Evolutionary conservation across 306 rosid species (phyloP), one percentile per base, ranked within the genome.

Genomic region (Hippophae rhamnoides): DNA sequence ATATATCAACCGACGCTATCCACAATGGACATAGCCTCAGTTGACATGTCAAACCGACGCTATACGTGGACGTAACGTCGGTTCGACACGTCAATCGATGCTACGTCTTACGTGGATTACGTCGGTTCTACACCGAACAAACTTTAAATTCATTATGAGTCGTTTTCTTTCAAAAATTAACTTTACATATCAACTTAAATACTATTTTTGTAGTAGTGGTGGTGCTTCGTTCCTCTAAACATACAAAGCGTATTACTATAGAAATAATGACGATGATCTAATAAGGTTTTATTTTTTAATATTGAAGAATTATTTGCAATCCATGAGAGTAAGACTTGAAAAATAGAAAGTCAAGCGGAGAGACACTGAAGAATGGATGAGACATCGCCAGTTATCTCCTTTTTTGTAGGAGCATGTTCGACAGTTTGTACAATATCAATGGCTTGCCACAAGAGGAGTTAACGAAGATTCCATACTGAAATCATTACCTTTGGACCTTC

Each of bases 351-450:
- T 87, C 7, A 87, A 41, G 66, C 82, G 82, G 56, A 83, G 85
- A 64, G 96, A 92, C 47, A 92, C 95, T 41, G 95, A 92, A 78
- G 95, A 87, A 77, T 92, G 98, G 96, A 92, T 85, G 98, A 83
- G 82, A 74, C 93, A 92, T 42, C 89, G 98, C 10, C 98, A 87
- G 57, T 86, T 92, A 12, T 96, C 96, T 4, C 75, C 66, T 2
- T 84, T 85, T 41, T 58, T 87, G 48, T 95, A 92, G 64, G 78
- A 87, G 41, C 84, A 89, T 5, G 84, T 92, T 45, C 96, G 96
- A 14, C 74, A 86, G 6, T 85, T 92, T 62, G 87, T 81, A 43
- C 98, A 83, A 58, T 92, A 83, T 60, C 82, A 87, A 77, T 92
- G 96, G 98, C 78, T 87, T 59, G 89, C 96, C 49, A 87, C 93